phyloP scores from a whole-genome alignment of 306 rosid genomes.

The Castanea crenata region DNA sequence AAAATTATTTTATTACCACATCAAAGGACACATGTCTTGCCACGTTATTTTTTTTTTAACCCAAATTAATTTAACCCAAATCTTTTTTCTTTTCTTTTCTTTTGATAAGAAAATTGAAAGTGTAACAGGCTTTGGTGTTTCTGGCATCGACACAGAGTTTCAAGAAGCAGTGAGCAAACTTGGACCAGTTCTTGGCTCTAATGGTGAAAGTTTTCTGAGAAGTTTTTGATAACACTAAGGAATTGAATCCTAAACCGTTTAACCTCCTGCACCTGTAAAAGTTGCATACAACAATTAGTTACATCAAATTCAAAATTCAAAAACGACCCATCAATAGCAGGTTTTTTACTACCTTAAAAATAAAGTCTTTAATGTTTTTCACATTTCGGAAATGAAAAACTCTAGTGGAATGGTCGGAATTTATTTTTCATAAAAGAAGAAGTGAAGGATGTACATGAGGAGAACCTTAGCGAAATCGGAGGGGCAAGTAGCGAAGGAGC shows the following conservation, averaged over 20 bases:
- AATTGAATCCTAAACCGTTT: constrained; percentile 45
- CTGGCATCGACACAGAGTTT: constrained; percentile 79
- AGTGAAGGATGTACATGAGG: constrained; percentile 46
- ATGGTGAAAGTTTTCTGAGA: constrained; percentile 49
- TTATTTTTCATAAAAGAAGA: too few species aligned
- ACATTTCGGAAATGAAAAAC: too few species aligned
- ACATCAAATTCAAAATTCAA: too few species aligned
- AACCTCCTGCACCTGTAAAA: constrained; percentile 70
- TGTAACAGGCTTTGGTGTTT: constrained; percentile 77
- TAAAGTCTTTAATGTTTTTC: too few species aligned
- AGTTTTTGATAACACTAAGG: constrained; percentile 57
- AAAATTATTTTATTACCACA: too few species aligned
- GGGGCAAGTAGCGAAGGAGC: constrained; percentile 54
- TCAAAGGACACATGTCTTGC: too few species aligned
- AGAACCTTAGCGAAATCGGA: constrained; percentile 63
- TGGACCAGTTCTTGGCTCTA: constrained; percentile 54
- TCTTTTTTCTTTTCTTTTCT: too few species aligned
- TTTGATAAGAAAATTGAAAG: constrained; percentile 40
- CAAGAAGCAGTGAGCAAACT: constrained; percentile 70
- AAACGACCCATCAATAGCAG: too few species aligned
- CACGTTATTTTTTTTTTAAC: constrained; percentile 1
- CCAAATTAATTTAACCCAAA: too few species aligned
- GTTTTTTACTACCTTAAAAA: too few species aligned
- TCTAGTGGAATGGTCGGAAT: too few species aligned
- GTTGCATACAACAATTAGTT: too few species aligned